phyloP scores from a whole-genome alignment of 495 filamentous ascomycete genomes.

The Cryomyces minteri region DNA sequence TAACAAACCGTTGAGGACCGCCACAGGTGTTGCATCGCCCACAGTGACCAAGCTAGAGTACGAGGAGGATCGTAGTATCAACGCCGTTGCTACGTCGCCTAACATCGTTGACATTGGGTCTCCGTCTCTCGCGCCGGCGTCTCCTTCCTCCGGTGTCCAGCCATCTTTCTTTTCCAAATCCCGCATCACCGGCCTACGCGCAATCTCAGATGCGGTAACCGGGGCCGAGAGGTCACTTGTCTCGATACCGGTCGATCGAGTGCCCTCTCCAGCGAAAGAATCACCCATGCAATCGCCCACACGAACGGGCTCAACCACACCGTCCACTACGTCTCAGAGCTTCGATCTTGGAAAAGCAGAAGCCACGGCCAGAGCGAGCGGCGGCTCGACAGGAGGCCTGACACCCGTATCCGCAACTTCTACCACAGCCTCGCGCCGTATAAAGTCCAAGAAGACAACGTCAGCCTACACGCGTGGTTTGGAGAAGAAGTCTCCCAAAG shows the following conservation, averaged over 20 bases:
- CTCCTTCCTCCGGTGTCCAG: slow-evolving; percentile 20
- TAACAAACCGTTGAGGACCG: slow-evolving; percentile 21
- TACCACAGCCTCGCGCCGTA: slow-evolving; percentile 10
- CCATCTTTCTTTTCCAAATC: slow-evolving; percentile 15
- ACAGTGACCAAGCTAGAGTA: slow-evolving; percentile 52
- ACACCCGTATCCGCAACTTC: slow-evolving; percentile 3
- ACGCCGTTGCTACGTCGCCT: slow-evolving; percentile 26
- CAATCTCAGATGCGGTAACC: slow-evolving; percentile 64
- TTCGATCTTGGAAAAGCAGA: slow-evolving; percentile 61
- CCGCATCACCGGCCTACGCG: slow-evolving; percentile 44
- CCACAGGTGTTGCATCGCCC: slow-evolving; percentile 31
- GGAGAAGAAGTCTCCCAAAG: slow-evolving; percentile 60
- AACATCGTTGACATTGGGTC: slow-evolving; percentile 26
- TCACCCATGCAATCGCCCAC: slow-evolving; percentile 47
- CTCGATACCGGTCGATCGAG: slow-evolving; percentile 20
- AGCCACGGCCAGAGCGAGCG: slow-evolving; percentile 27
- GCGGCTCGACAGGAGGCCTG: slow-evolving; percentile 3
- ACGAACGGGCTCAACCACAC: slow-evolving; percentile 70
- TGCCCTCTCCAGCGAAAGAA: slow-evolving; percentile 42
- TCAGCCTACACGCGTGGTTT: slow-evolving; percentile 84
- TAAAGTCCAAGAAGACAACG: slow-evolving; percentile 79
- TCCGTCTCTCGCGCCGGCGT: slow-evolving; percentile 29
- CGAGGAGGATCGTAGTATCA: slow-evolving; percentile 24
- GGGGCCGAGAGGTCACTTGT: slow-evolving; percentile 38
- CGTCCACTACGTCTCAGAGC: slow-evolving; percentile 58